A percentile compares a stretch with the other conserved stretches of the same genome.
Evolutionary conservation across 2,329 filamentous ascomycete species (phyloP).

Genomic region (Lecanicillium sp.): DNA sequence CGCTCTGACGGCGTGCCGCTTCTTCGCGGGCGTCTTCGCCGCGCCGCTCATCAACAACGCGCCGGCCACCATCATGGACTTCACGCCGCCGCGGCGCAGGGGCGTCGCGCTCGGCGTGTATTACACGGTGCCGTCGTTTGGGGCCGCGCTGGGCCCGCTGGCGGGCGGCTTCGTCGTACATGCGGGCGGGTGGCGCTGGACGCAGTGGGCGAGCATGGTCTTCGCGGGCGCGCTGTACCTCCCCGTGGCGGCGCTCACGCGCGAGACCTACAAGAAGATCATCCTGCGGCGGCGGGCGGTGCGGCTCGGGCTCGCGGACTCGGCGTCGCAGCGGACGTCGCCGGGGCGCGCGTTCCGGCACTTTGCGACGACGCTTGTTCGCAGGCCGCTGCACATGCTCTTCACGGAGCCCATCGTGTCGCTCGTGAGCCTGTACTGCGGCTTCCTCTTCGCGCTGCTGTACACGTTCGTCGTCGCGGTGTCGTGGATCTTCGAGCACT

Average conservation of each 20-base stretch:
- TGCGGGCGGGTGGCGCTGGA: conserved; percentile 62
- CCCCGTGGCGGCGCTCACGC: conserved; percentile 45
- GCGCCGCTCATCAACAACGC: conserved; percentile 57
- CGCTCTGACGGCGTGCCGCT: conserved; percentile 66
- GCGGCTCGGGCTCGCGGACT: conserved; percentile 21
- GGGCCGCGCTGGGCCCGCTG: conserved; percentile 58
- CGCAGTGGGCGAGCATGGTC: conserved; percentile 33
- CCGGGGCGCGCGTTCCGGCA: conserved; percentile 21
- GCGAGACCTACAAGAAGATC: conserved; percentile 56
- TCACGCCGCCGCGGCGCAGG: conserved; percentile 47
- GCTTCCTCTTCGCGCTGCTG: conserved; percentile 52
- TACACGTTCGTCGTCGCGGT: conserved; percentile 57
- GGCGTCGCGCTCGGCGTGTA: conserved; percentile 58
- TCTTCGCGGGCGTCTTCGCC: conserved; percentile 59
- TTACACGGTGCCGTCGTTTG: conserved; percentile 59
- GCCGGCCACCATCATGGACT: conserved; percentile 57
- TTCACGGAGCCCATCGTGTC: conserved; percentile 67
- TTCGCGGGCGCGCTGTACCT: conserved; percentile 45
- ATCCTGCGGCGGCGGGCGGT: conserved; percentile 47
- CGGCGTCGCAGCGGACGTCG: conserved; percentile 22
- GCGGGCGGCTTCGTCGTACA: conserved; percentile 61
- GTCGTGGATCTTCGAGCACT: conserved; percentile 59
- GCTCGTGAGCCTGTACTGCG: conserved; percentile 59
- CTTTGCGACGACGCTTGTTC: conserved; percentile 40
- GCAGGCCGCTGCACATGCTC: conserved; percentile 62